Percentiles rank a stretch among this genome's conserved stretches.
Evolutionary conservation across 495 filamentous ascomycete genomes (phyloP).

Genomic region (Pyronema omphalodes): DNA sequence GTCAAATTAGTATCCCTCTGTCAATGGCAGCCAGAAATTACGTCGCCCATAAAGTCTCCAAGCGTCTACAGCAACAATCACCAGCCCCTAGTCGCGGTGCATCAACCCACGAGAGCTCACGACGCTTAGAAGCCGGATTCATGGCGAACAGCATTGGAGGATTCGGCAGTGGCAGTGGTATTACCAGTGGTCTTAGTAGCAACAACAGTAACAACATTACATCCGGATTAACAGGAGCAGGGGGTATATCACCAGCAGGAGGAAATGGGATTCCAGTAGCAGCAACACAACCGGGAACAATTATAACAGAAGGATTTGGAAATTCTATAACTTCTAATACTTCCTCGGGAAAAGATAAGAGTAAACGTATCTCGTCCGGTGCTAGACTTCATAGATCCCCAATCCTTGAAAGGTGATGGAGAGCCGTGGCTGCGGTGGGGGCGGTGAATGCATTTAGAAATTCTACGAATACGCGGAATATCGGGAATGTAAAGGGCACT

Average conservation of each 20-base stretch:
- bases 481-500: not conserved
- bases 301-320: too few species aligned
- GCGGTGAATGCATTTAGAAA: not conserved
- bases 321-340: too few species aligned
- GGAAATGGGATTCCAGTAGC: slow-evolving; percentile 36
- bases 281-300: slow-evolving; percentile 11
- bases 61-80: slow-evolving; percentile 10
- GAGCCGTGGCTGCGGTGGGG: too few species aligned
- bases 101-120: slow-evolving; percentile 16
- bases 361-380: slow-evolving; percentile 42
- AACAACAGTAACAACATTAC: slow-evolving; percentile 4
- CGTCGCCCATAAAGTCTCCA: slow-evolving; percentile 58
- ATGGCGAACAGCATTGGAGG: not conserved
- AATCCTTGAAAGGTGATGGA: not conserved
- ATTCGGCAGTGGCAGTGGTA: slow-evolving; percentile 11
- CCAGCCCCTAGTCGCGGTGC: slow-evolving; percentile 18
- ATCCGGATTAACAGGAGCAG: slow-evolving; percentile 27
- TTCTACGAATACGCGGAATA: not conserved
- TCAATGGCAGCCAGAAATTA: slow-evolving; percentile 61
- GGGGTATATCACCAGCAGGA: slow-evolving; percentile 34
- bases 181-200: slow-evolving; percentile 8
- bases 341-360: too few species aligned
- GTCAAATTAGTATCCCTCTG: slow-evolving; percentile 57
- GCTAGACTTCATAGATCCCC: slow-evolving; percentile 39
- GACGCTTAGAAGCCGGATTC: not conserved